Evolutionary conservation across 2,329 filamentous ascomycete species (phyloP).

Genomic region (Colletotrichum lindemuthianum): DNA sequence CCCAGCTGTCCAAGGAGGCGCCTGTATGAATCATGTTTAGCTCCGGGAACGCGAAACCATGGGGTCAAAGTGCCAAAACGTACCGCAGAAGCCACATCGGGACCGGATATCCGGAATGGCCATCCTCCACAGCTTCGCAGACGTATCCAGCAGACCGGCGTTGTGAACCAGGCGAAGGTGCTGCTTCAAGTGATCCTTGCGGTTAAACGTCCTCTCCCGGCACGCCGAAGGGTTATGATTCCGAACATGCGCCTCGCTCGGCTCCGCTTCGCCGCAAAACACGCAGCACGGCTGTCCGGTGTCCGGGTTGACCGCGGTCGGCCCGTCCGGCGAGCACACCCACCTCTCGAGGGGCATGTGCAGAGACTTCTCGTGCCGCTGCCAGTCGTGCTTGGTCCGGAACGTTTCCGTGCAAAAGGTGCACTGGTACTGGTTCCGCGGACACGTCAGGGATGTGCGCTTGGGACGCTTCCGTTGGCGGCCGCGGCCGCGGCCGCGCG

Average conservation of each 20-base stretch:
- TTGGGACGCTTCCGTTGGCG: slow-evolving; percentile 14
- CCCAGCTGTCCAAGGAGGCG: slow-evolving; percentile 46
- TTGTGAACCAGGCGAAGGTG: slow-evolving; percentile 43
- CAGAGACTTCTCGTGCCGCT: slow-evolving; percentile 60
- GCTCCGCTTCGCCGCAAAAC: slow-evolving; percentile 48
- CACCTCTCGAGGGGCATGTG: slow-evolving; percentile 58
- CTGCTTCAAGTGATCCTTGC: slow-evolving; percentile 56
- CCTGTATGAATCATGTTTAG: slow-evolving; percentile 11
- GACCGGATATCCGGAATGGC: slow-evolving; percentile 33
- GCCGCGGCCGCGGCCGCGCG: slow-evolving; percentile 31
- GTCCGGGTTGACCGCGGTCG: slow-evolving; percentile 47
- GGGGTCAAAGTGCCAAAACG: slow-evolving; percentile 15
- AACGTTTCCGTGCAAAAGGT: slow-evolving; percentile 59
- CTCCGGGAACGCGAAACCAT: not conserved
- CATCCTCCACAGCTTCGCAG: slow-evolving; percentile 14
- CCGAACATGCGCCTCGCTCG: slow-evolving; percentile 47
- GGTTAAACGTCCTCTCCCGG: slow-evolving; percentile 55
- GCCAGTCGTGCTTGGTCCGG: slow-evolving; percentile 56
- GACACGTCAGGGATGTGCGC: slow-evolving; percentile 19
- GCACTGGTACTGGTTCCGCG: slow-evolving; percentile 46
- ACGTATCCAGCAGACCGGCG: not conserved
- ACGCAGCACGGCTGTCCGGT: slow-evolving; percentile 43
- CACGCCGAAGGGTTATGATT: slow-evolving; percentile 56
- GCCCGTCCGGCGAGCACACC: slow-evolving; percentile 47
- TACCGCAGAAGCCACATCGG: slow-evolving; percentile 51